Evolutionary conservation across 2,329 filamentous ascomycete species (phyloP), one percentile per base, ranked within the genome.

Genomic region (Lecanoromycetidae sp.): DNA sequence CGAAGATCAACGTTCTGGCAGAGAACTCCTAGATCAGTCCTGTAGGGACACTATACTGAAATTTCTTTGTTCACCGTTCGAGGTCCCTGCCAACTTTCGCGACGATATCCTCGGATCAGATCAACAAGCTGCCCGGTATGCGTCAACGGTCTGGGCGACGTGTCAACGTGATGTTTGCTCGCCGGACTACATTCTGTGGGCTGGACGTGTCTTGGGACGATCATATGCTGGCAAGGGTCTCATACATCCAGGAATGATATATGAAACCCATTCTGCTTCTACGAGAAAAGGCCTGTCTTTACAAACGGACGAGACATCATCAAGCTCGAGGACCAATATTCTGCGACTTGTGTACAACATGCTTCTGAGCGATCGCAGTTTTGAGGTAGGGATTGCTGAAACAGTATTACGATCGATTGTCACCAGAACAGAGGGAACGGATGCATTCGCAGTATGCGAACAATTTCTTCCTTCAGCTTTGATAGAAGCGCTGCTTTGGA

Each of bases 161-260:
- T 84, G 87, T 55, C 72, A 76, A 49, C 71, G 75, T n/a, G 69
- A 74, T 30, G 67, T 74, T 1, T 69, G 82, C 13, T 83, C 79
- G 47, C 67, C 75, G 22, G 74, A 78, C 13, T 95, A 91, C 60
- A 68, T 87, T 1, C 68, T 84, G 1, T 98, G 93, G 93, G 84
- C 85, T 36, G 88, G 85, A 3, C 76, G 82, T 52, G 82, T 88
- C 2, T 71, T 96, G 36, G 91, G 93, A 6, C 77, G 87, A 59
- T 81, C 86, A 0, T 96, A 88, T 63, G 80, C 82, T 32, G 76
- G 84, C 13, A 84, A 79, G 23, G 87, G 87, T 1, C 71, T 77
- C 46, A 72, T 86, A 5, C 76, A 79, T 13, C 61, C 69, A 29
- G 75, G 75, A 40, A 68, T 84, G 37, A 61, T 82, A 1, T 68